phyloP scores from a whole-genome alignment of 2,329 filamentous ascomycete species.

The Aureobasidium leucospermi region DNA sequence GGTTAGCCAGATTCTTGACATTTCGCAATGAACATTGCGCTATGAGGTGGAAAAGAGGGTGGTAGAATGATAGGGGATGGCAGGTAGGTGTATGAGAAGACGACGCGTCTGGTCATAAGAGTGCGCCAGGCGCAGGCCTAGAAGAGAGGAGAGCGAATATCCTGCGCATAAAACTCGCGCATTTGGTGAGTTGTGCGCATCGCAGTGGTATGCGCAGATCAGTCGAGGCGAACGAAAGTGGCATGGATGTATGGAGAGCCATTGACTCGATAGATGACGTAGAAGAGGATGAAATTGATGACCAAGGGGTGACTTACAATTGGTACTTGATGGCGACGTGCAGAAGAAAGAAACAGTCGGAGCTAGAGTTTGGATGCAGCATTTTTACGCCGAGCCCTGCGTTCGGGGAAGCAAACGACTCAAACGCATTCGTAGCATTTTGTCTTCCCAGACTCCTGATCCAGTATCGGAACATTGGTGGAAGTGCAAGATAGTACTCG shows the following conservation, averaged over 20 bases:
- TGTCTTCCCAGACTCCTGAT: not conserved
- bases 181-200: not conserved
- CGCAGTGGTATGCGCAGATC: not conserved
- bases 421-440: not conserved
- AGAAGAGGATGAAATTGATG: not conserved
- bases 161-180: not conserved
- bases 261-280: not conserved
- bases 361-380: not conserved
- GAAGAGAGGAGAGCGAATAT: too few relatives aligned
- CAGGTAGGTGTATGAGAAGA: not conserved
- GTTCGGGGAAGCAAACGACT: constrained; percentile 4
- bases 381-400: not conserved
- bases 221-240: not conserved
- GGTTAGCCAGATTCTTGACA: not conserved
- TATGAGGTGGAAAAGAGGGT: not conserved
- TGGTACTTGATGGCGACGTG: not conserved
- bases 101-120: not conserved
- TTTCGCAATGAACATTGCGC: not conserved
- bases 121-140: not conserved
- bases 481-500: not conserved
- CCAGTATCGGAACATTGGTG: not conserved
- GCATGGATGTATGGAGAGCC: not conserved
- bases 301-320: not conserved
- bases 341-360: not conserved
- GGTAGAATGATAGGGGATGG: not conserved